Conservation (phyloP, 441 rosid genomes). For the Populus tomentosa region DNA sequence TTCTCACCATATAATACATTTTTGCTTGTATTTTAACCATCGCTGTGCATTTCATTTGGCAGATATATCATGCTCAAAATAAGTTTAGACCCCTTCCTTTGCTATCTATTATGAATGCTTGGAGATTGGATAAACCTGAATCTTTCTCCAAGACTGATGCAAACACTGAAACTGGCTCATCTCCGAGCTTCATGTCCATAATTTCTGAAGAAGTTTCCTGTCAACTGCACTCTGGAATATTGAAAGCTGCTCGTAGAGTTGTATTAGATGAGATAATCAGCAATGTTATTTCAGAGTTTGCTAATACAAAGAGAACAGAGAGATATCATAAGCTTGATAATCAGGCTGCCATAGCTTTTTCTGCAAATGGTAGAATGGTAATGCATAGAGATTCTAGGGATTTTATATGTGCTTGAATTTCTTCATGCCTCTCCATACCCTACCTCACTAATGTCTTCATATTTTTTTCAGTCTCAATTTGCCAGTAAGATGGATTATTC, state of each 20-base stretch:
- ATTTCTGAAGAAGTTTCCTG: conserved; percentile 71
- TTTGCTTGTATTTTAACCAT: conserved; percentile 13
- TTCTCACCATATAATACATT: neutral
- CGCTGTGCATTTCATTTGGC: conserved; percentile 26
- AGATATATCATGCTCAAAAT: conserved; percentile 67
- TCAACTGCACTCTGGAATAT: conserved; percentile 74
- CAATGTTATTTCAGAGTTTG: conserved; percentile 51
- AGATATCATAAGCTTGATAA: conserved; percentile 40
- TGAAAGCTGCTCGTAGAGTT: conserved; percentile 79
- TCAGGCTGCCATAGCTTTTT: conserved; percentile 28
- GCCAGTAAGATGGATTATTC: conserved; percentile 20
- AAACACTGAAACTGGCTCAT: conserved; percentile 28
- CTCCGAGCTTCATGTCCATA: conserved; percentile 42
- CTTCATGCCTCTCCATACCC: neutral
- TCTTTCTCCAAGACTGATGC: conserved; percentile 24
- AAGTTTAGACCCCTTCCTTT: conserved; percentile 51
- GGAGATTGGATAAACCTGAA: conserved; percentile 39
- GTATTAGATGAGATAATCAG: conserved; percentile 76
- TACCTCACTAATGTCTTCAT: neutral
- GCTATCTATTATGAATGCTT: conserved; percentile 46
- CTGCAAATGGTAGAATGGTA: conserved; percentile 36
- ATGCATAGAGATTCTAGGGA: conserved; percentile 12
- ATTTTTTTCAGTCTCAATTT: conserved; percentile 44
- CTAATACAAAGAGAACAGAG: conserved; percentile 43
- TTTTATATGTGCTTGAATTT: neutral